Evolutionary conservation across 768 basidiomycete genomes (phyloP).

Genomic region (Xerocomellus dryophilus): DNA sequence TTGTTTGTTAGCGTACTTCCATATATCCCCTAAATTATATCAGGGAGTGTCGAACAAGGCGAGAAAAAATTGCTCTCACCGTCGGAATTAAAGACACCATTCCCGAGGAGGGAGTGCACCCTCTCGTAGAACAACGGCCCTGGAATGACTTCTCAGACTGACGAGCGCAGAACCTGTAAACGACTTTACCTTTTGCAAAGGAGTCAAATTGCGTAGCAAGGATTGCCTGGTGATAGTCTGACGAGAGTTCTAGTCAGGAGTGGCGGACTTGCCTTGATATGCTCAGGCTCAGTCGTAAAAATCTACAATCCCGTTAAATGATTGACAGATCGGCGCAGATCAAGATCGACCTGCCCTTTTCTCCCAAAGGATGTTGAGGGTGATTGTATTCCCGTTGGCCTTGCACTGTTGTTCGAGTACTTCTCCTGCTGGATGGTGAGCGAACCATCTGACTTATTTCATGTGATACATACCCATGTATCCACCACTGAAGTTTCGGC

Average conservation of each 20-base stretch:
- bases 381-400: conserved; percentile 33
- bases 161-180: conserved; percentile 1
- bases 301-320: conserved; percentile 27
- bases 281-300: conserved; percentile 45
- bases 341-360: conserved; percentile 30
- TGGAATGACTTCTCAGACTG: conserved; percentile 18
- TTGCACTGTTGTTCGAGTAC: conserved; percentile 21
- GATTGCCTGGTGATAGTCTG: conserved; percentile 31
- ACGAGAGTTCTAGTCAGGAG: background rate
- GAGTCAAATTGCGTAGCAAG: conserved; percentile 42
- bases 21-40: conserved; percentile 42
- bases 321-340: background rate
- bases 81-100: conserved; percentile 57
- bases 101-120: conserved; percentile 40
- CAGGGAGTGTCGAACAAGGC: background rate
- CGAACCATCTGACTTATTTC: background rate
- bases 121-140: conserved; percentile 3
- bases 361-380: conserved; percentile 36
- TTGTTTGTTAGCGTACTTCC: conserved; percentile 41
- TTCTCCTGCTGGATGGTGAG: conserved; percentile 26
- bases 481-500: conserved; percentile 19
- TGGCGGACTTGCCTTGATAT: conserved; percentile 35
- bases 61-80: conserved; percentile 28
- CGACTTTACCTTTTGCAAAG: conserved; percentile 35
- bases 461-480: conserved; percentile 25